Evolutionary conservation across 2,329 filamentous ascomycete genomes (phyloP).

Genomic region (Nothomitra cinnamomea): DNA sequence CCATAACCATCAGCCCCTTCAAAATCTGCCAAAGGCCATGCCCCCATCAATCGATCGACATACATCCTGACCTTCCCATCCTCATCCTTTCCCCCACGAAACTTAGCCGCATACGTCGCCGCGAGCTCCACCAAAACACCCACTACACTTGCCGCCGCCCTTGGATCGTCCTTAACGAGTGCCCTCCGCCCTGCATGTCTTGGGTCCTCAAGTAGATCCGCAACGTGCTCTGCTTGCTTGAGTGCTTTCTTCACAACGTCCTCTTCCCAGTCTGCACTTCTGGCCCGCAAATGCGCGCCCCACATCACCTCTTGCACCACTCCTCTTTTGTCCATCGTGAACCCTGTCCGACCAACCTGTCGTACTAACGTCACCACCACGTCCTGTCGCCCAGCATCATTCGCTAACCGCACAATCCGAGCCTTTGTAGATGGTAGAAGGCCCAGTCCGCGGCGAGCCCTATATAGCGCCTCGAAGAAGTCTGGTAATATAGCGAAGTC

Average conservation of each 20-base stretch:
- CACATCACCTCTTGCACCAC: slow-evolving; percentile 11
- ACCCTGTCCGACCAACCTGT: slow-evolving; percentile 14
- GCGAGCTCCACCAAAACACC: slow-evolving; percentile 27
- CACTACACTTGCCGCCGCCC: slow-evolving; percentile 24
- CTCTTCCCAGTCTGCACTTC: slow-evolving; percentile 10
- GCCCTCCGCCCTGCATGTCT: neutral
- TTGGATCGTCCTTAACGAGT: slow-evolving; percentile 17
- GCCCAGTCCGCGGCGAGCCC: slow-evolving; percentile 3
- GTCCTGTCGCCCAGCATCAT: slow-evolving; percentile 12
- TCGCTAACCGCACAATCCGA: slow-evolving; percentile 10
- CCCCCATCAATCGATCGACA: slow-evolving; percentile 20
- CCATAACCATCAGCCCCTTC: neutral
- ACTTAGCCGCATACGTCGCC: slow-evolving; percentile 24
- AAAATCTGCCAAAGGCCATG: slow-evolving; percentile 14
- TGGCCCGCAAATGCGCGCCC: slow-evolving; percentile 13
- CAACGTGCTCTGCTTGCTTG: slow-evolving; percentile 16
- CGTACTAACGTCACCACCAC: slow-evolving; percentile 17
- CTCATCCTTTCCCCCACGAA: slow-evolving; percentile 23
- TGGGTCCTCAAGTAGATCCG: slow-evolving; percentile 10
- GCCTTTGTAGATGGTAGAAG: neutral
- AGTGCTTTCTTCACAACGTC: slow-evolving; percentile 15
- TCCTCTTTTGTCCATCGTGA: slow-evolving; percentile 11
- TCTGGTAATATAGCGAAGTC: slow-evolving; percentile 19
- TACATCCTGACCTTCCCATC: slow-evolving; percentile 24
- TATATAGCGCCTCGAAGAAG: slow-evolving; percentile 16